Evolutionary conservation across 805 yeast genomes (phyloP).

Genomic region (Lipomyces sp.): DNA sequence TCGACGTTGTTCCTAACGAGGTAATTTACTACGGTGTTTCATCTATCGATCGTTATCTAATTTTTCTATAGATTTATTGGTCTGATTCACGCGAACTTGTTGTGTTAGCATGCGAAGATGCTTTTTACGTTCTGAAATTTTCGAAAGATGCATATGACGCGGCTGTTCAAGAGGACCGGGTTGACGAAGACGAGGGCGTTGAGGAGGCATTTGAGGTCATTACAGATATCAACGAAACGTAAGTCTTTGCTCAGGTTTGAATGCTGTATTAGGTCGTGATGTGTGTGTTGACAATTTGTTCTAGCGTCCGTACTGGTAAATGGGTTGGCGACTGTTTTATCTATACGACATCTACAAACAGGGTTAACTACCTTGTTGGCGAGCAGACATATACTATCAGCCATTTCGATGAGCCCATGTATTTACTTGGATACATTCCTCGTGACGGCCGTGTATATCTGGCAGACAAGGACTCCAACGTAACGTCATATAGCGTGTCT

Average conservation of each 20-base stretch:
- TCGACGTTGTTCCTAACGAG: slow-evolving; percentile 82
- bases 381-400: slow-evolving; percentile 88
- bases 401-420: slow-evolving; percentile 86
- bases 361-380: slow-evolving; percentile 92
- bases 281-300: neutral
- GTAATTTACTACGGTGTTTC: slow-evolving; percentile 30
- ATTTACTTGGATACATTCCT: slow-evolving; percentile 82
- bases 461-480: slow-evolving; percentile 84
- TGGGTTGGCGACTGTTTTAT: slow-evolving; percentile 98
- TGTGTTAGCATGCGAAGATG: slow-evolving; percentile 65
- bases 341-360: slow-evolving; percentile 79
- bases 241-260: neutral
- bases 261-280: neutral
- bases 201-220: slow-evolving; percentile 82
- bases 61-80: slow-evolving; percentile 59
- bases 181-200: slow-evolving; percentile 81
- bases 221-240: slow-evolving; percentile 76
- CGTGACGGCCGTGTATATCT: slow-evolving; percentile 87
- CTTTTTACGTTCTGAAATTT: slow-evolving; percentile 73
- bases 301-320: slow-evolving; percentile 79
- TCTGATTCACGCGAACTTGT: slow-evolving; percentile 89
- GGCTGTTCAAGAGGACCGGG: slow-evolving; percentile 54
- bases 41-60: neutral
- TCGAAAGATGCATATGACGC: slow-evolving; percentile 63
- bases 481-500: slow-evolving; percentile 76